Conservation (phyloP, 1,139 yeast species). For the Entelexis paramagnoliae region DNA sequence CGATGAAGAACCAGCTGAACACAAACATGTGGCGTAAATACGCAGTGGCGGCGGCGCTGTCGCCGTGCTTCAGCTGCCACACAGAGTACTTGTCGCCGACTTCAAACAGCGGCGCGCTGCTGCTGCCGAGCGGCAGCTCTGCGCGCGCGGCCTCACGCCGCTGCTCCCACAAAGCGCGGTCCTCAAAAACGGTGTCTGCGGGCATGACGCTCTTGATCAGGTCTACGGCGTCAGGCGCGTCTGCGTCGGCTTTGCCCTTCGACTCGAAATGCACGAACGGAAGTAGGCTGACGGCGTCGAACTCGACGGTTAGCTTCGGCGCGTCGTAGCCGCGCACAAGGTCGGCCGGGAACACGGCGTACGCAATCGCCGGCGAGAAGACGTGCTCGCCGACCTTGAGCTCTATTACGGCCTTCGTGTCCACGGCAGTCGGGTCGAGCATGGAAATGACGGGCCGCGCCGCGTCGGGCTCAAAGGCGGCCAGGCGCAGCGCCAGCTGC, state of each 20-base stretch:
- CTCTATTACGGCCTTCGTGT: slow-evolving; percentile 55
- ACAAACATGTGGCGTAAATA: slow-evolving; percentile 69
- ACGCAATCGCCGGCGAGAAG: slow-evolving; percentile 64
- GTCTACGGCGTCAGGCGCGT: slow-evolving; percentile 39
- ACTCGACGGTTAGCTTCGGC: slow-evolving; percentile 41
- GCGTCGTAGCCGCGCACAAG: slow-evolving; percentile 76
- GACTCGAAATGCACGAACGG: slow-evolving; percentile 52
- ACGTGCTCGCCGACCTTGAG: slow-evolving; percentile 28
- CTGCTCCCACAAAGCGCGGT: slow-evolving; percentile 50
- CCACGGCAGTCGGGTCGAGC: slow-evolving; percentile 27
- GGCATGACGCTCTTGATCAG: slow-evolving; percentile 53
- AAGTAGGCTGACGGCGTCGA: slow-evolving; percentile 45
- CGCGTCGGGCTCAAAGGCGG: slow-evolving; percentile 18
- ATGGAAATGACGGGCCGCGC: slow-evolving; percentile 17
- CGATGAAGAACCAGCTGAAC: slow-evolving; percentile 56
- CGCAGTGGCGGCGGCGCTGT: slow-evolving; percentile 44
- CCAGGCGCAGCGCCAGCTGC: slow-evolving; percentile 18
- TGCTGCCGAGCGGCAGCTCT: slow-evolving; percentile 29
- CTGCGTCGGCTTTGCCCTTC: slow-evolving; percentile 35
- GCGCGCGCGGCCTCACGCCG: slow-evolving; percentile 31
- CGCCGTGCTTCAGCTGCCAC: slow-evolving; percentile 34
- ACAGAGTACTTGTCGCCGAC: slow-evolving; percentile 27
- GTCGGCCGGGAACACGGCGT: slow-evolving; percentile 91
- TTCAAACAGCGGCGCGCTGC: slow-evolving; percentile 23
- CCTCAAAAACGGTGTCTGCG: slow-evolving; percentile 42